Evolutionary conservation across 1,139 yeast genomes (phyloP).

Genomic region (Debaryomyces nepalensis): DNA sequence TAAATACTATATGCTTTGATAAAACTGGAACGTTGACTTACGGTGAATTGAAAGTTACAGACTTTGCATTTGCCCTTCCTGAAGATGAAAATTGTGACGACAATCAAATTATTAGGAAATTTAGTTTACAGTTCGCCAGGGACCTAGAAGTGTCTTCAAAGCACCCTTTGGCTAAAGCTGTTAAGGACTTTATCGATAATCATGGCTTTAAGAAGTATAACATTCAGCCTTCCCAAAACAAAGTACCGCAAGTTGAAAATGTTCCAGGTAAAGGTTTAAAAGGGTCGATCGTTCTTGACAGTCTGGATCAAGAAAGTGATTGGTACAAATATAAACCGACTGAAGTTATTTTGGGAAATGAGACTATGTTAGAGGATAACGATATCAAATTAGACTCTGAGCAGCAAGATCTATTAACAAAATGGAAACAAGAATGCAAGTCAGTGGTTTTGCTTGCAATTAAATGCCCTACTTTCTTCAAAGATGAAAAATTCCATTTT

Average conservation of each 20-base stretch:
- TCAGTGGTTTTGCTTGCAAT: conserved; percentile 64
- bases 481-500: conserved; percentile 39
- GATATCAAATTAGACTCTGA: conserved; percentile 30
- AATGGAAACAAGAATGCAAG: conserved; percentile 68
- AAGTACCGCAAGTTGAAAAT: conserved; percentile 54
- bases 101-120: conserved; percentile 22
- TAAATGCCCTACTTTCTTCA: conserved; percentile 30
- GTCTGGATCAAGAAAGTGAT: conserved; percentile 19
- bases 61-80: conserved; percentile 35
- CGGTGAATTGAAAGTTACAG: conserved; percentile 62
- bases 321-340: conserved; percentile 39
- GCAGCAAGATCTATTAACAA: conserved; percentile 35
- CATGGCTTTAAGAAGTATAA: conserved; percentile 20
- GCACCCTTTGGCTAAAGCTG: conserved; percentile 72
- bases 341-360: conserved; percentile 68
- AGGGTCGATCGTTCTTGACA: conserved; percentile 42
- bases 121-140: conserved; percentile 55
- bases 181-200: conserved; percentile 45
- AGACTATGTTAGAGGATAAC: conserved; percentile 54
- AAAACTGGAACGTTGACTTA: conserved; percentile 81
- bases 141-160: conserved; percentile 68
- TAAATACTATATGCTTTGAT: conserved; percentile 73
- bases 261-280: conserved; percentile 63
- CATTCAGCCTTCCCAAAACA: conserved; percentile 35
- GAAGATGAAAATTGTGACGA: conserved; percentile 16